Percentiles rank a stretch among this genome's conserved stretches.
Conservation (phyloP, 441 rosid genomes). For the Geranium incanum region DNA sequence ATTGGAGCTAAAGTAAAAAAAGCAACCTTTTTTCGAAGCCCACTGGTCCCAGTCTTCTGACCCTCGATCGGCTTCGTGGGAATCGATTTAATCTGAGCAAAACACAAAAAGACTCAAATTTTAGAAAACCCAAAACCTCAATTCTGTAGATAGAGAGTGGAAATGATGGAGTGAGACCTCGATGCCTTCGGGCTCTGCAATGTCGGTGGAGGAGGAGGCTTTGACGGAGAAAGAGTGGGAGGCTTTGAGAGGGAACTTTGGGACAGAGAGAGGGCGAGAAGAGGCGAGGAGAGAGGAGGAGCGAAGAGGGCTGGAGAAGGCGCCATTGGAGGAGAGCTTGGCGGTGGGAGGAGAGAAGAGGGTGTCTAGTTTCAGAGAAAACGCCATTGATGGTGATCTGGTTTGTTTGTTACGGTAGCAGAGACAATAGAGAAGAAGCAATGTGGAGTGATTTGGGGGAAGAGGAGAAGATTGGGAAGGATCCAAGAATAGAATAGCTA, state of each 20-base stretch:
- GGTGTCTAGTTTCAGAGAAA: too few species aligned
- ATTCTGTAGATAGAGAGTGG: neutral
- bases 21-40: constrained; percentile 81
- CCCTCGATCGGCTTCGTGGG: constrained; percentile 86
- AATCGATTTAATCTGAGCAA: constrained; percentile 53
- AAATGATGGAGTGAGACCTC: constrained; percentile 36
- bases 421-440: too few species aligned
- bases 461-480: too few species aligned
- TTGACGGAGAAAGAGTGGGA: constrained; percentile 24
- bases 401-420: too few species aligned
- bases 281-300: constrained; percentile 27
- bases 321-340: constrained; percentile 16
- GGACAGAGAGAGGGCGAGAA: constrained; percentile 11
- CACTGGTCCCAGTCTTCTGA: constrained; percentile 92
- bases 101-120: constrained; percentile 5
- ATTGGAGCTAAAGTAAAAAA: neutral
- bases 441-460: too few species aligned
- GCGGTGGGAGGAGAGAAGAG: neutral
- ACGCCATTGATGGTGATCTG: too few species aligned
- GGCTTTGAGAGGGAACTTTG: constrained; percentile 34
- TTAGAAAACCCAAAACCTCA: neutral
- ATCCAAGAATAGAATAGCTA: too few species aligned
- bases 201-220: constrained; percentile 47
- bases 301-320: constrained; percentile 17
- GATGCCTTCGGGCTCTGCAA: constrained; percentile 67